Evolutionary conservation across 495 filamentous ascomycete species (phyloP), one percentile per base, ranked within the genome.

Genomic region (Neurospora discreta): DNA sequence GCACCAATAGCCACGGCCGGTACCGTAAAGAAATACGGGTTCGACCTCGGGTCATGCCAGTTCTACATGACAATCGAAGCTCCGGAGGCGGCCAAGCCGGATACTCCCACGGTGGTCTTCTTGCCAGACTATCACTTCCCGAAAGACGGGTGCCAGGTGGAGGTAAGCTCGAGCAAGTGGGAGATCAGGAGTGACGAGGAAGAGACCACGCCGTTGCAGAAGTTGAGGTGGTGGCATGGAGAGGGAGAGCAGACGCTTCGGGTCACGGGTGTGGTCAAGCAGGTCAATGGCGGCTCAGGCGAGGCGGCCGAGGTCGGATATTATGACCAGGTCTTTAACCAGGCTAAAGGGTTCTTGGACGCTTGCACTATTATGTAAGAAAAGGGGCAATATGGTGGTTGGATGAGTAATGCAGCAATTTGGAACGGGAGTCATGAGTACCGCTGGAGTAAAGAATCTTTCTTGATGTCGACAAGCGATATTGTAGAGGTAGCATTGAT

Each of bases 91-190:
- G 84, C 86, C 5, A 76, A 81, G 0, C 83, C 90, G 44, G 88
- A 90, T 1, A 78, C 82, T 11, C 92, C 94, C 3, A 98, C 95
- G 0, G 89, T 93, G 71, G 88, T 98, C 13, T 97, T 92, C 77
- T 83, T 99, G 1, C 95, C 95, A 0, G 92, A 94, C 36, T 97
- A 94, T 78, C 95, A 98, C 82, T 99, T 98, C 78, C 95, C 96
- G 6, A 88, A 88, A 41, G 85, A 87, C 8, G 82, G 85, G 9
- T 91, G 89, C 39, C 81, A 81, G 3, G 88, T 98, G 7, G 87
- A 90, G 36, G 90, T 93, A 67, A 93, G 88, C 77, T 91, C 90
- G 5, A 96, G 96, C 1, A 95, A 95, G 77, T 98, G 94, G 94
- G 88, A 89, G 38, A 91, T 97, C 76, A 90, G 89, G 76, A 85